Base-by-base conservation (phyloP, 495 filamentous ascomycete genomes). In the Usnea hakonensis region DNA sequence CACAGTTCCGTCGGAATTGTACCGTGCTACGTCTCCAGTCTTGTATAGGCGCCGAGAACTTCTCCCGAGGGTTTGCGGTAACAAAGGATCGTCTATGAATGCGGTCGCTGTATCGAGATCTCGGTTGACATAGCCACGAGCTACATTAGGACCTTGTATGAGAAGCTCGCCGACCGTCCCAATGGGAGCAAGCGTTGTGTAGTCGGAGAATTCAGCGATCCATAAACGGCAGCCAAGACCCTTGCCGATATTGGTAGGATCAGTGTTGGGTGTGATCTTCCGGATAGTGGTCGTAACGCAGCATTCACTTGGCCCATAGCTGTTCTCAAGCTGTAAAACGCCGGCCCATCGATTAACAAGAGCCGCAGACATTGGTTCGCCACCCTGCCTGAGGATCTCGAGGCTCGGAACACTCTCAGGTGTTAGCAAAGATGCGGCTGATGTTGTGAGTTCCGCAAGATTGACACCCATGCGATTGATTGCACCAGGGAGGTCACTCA, bases 301-400 rank as follows among this genome's bases (percentile, higher is more conserved):
- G 36, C 65, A 71, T 64, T 79, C 77, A 0, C 71, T 65, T 2
- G 74, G 75, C 0, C 77, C 77, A 60, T 78, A 79, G 10, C 48
- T 68, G 43, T 72, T 72, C 36, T 70, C 52, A 28, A 66, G 26
- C 5, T 60, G 11, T 10, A 53, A 37, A 16, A n/a, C 33, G 10
- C 55, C 19, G 17, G 37, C 62, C 73, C 72, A 76, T 28, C 52
- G 56, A 1, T 57, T 30, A 5, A 71, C 54, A 37, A 66, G 57
- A 13, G 53, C 64, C 1, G 36, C 56, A 1, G 60, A 57, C n/a
- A 68, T 54, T 11, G 62, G n/a, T 28, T 75, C 71, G 1, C 69
- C 72, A 26, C 55, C 70, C 7, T 71, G 43, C 2, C 66, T 60
- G 3, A 77, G 43, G 3, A 63, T 72, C 21, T 67, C 41, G 0